Percentiles rank a stretch among this genome's conserved stretches.
These are phyloP conservation scores for Lophiostoma macrostomum DNA, from an alignment of 495 filamentous ascomycete species.

Conservation along the genomic window DNA sequence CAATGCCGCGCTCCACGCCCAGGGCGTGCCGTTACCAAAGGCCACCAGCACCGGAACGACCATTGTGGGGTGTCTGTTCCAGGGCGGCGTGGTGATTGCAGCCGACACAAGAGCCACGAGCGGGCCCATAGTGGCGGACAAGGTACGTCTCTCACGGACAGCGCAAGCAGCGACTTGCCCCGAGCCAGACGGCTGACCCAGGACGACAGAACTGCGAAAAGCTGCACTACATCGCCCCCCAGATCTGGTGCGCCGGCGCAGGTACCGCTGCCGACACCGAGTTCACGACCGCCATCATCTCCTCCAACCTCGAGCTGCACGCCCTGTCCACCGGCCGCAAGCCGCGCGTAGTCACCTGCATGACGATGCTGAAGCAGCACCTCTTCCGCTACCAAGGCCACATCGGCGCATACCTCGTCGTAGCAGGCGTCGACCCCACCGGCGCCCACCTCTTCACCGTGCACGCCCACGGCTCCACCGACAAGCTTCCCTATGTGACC, in stretches of 20 bases:
- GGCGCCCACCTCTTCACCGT: conserved; percentile 96
- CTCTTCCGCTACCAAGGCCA: conserved; percentile 97
- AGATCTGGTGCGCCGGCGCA: conserved; percentile 99
- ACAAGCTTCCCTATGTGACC: conserved; percentile 98
- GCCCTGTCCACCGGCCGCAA: conserved; percentile 91
- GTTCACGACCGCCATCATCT: conserved; percentile 98
- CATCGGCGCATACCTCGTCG: conserved; percentile 97
- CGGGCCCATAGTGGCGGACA: conserved; percentile 98
- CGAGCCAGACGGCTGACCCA: background rate
- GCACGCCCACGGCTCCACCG: conserved; percentile 95
- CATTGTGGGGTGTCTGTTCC: conserved; percentile 96
- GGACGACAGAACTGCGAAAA: conserved; percentile 99
- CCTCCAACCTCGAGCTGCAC: conserved; percentile 96
- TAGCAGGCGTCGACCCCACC: conserved; percentile 95
- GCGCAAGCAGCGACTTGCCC: background rate
- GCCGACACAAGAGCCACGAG: conserved; percentile 97
- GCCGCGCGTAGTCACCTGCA: conserved; percentile 96
- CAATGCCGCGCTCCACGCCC: conserved; percentile 90
- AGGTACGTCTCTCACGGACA: conserved; percentile 50
- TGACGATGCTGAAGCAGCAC: conserved; percentile 99
- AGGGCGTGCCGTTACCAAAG: conserved; percentile 90
- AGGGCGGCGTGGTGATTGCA: conserved; percentile 95
- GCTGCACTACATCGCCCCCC: conserved; percentile 95
- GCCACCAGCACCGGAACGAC: conserved; percentile 99
- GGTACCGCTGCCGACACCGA: conserved; percentile 98